A percentile compares a stretch with the other conserved stretches of the same genome.
Evolutionary conservation across 495 filamentous ascomycete species (phyloP).

Genomic region (Penicillium cinerascens): DNA sequence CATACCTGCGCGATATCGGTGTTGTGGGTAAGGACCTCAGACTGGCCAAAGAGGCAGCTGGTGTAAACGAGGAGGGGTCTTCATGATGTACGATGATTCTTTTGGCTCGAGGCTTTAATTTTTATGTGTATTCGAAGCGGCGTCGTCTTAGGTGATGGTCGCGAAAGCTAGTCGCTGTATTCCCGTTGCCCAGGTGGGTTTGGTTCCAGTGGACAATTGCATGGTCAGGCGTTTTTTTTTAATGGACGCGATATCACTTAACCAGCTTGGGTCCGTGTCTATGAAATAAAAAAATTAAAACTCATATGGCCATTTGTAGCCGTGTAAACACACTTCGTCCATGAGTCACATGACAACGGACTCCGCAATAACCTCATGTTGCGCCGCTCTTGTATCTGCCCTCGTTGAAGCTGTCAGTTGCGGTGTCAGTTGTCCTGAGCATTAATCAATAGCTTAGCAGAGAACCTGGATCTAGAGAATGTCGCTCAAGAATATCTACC

Average conservation of each 20-base stretch:
- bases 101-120: slow-evolving; percentile 5
- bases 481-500: slow-evolving; percentile 74
- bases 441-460: not conserved
- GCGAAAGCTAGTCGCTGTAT: slow-evolving; percentile 12
- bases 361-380: slow-evolving; percentile 10
- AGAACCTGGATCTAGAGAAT: slow-evolving; percentile 17
- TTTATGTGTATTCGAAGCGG: slow-evolving; percentile 10
- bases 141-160: slow-evolving; percentile 1
- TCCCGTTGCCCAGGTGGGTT: slow-evolving; percentile 7
- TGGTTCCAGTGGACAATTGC: slow-evolving; percentile 25
- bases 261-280: too few relatives aligned
- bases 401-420: not conserved
- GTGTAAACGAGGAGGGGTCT: slow-evolving; percentile 22
- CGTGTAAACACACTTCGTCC: not conserved
- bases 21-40: slow-evolving; percentile 64
- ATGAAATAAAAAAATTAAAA: too few relatives aligned
- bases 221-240: slow-evolving; percentile 27
- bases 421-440: not conserved
- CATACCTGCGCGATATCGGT: slow-evolving; percentile 63
- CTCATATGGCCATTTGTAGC: too few relatives aligned
- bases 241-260: not conserved
- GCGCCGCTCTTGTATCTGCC: not conserved
- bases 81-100: slow-evolving; percentile 17
- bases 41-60: slow-evolving; percentile 62
- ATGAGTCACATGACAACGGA: slow-evolving; percentile 14